phyloP scores from a whole-genome alignment of 805 yeast species.

The Lipomyces mesembrius region DNA sequence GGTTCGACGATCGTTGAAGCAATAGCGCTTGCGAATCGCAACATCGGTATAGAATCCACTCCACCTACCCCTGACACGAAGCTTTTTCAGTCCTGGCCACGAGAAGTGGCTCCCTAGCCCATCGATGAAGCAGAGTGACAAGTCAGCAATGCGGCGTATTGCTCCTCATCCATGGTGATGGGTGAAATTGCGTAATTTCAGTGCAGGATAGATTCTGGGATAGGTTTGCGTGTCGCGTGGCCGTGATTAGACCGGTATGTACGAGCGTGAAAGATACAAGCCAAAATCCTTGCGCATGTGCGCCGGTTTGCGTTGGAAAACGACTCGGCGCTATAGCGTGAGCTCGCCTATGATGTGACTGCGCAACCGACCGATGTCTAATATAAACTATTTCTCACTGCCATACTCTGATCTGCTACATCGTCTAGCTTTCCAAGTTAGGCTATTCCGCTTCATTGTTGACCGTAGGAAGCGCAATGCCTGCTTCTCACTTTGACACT shows the following conservation, averaged over 20 bases:
- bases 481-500: constrained; percentile 71
- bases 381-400: not conserved
- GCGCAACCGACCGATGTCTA: not conserved
- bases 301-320: not conserved
- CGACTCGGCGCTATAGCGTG: not conserved
- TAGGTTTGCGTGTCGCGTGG: not conserved
- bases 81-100: not conserved
- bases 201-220: not conserved
- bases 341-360: not conserved
- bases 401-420: not conserved
- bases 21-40: not conserved
- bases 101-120: not conserved
- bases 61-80: not conserved
- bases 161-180: not conserved
- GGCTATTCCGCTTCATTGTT: not conserved
- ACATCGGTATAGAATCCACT: not conserved
- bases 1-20: not conserved
- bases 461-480: constrained; percentile 7
- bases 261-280: not conserved
- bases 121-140: not conserved
- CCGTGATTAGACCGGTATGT: not conserved
- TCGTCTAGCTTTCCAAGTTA: not conserved
- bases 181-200: not conserved
- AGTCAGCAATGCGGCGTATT: not conserved
- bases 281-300: no score